Evolutionary conservation across 352 stramenopile genomes (phyloP).

Genomic region (Globisporangium perplexum): DNA sequence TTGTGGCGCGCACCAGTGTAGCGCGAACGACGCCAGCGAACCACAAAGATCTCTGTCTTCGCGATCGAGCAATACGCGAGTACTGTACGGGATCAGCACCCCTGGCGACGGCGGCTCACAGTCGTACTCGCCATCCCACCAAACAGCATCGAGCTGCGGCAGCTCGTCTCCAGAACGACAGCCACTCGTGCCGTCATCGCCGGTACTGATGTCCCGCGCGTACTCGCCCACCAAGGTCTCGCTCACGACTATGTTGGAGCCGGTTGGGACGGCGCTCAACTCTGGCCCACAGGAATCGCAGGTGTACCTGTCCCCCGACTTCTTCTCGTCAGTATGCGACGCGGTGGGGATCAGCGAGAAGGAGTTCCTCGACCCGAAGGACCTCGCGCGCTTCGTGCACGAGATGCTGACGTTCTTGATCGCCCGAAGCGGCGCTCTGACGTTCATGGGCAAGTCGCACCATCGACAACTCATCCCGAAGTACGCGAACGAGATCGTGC

Average conservation of each 20-base stretch:
- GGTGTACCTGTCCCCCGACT: slow-evolving; percentile 31
- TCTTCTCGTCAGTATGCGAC: slow-evolving; percentile 35
- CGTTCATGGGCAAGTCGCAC: slow-evolving; percentile 56
- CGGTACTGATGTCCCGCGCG: slow-evolving; percentile 4
- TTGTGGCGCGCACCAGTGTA: slow-evolving; percentile 4
- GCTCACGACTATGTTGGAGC: slow-evolving; percentile 20
- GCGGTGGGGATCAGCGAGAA: slow-evolving; percentile 29
- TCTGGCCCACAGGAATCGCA: not conserved
- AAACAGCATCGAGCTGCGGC: not conserved
- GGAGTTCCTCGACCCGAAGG: slow-evolving; percentile 37
- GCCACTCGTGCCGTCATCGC: not conserved
- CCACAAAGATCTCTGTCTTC: not conserved
- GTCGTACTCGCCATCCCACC: not conserved
- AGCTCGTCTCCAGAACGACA: slow-evolving; percentile 2
- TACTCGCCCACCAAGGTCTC: slow-evolving; percentile 18
- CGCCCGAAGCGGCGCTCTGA: slow-evolving; percentile 36
- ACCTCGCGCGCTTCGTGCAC: slow-evolving; percentile 39
- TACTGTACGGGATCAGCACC: slow-evolving; percentile 5
- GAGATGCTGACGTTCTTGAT: slow-evolving; percentile 53
- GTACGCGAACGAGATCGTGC: slow-evolving; percentile 43
- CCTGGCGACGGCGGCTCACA: not conserved
- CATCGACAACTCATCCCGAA: slow-evolving; percentile 44
- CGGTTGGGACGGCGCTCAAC: not conserved
- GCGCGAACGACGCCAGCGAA: not conserved
- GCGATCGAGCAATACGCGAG: not conserved